Conservation (phyloP, 768 basidiomycete species). For the Tubosaeta brunneosetosa region DNA sequence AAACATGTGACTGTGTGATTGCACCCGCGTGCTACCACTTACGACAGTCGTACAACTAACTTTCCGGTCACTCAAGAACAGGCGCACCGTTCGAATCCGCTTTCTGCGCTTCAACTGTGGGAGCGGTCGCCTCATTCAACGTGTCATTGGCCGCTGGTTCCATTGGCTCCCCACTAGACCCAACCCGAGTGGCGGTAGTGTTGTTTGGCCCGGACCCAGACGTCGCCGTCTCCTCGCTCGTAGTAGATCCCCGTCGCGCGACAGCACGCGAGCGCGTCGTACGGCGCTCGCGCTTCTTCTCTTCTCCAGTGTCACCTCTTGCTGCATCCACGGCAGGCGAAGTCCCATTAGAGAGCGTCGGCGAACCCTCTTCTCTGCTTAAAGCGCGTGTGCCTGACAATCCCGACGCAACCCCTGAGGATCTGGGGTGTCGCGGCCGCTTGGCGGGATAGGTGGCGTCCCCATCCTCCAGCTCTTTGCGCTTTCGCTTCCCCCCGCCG, state of each 20-base stretch:
- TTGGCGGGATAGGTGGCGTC: slow-evolving; percentile 72
- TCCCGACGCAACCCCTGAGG: slow-evolving; percentile 13
- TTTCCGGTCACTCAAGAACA: slow-evolving; percentile 1
- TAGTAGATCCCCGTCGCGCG: slow-evolving; percentile 47
- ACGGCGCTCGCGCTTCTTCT: slow-evolving; percentile 37
- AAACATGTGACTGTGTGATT: not conserved
- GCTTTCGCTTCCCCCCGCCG: slow-evolving; percentile 47
- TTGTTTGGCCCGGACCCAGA: slow-evolving; percentile 31
- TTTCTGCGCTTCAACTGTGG: slow-evolving; percentile 3
- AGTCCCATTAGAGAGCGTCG: slow-evolving; percentile 32
- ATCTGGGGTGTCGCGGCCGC: slow-evolving; percentile 52
- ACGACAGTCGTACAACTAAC: not conserved
- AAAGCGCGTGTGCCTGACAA: slow-evolving; percentile 16
- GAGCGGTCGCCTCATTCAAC: slow-evolving; percentile 1
- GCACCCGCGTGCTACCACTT: not conserved
- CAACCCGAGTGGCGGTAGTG: slow-evolving; percentile 2
- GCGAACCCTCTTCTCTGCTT: slow-evolving; percentile 41
- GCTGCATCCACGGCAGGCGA: slow-evolving; percentile 18
- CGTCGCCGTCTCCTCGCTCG: slow-evolving; percentile 44
- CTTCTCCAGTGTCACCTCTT: slow-evolving; percentile 13
- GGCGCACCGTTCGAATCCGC: not conserved
- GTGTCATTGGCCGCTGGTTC: slow-evolving; percentile 1
- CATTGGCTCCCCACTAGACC: slow-evolving; percentile 10
- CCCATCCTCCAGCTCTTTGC: slow-evolving; percentile 57
- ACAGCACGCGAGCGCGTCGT: slow-evolving; percentile 42